A percentile compares a stretch with the other conserved stretches of the same genome.
phyloP scores from a whole-genome alignment of 495 filamentous ascomycete genomes.

The Collariella sp. region DNA sequence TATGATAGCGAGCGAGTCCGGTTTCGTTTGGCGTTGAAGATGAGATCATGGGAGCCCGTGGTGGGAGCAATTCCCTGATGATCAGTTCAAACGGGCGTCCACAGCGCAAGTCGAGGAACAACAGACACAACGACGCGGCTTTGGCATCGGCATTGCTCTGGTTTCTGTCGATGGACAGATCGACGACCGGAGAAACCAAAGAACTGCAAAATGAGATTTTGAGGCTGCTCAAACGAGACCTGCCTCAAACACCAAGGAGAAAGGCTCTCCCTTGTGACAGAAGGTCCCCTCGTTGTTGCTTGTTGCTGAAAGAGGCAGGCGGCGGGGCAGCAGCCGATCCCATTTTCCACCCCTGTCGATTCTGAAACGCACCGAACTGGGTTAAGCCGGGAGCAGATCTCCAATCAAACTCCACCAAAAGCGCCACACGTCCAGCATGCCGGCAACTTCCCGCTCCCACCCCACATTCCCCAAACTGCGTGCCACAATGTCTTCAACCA shows the following conservation, averaged over 20 bases:
- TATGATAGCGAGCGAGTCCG: not conserved
- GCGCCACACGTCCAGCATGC: conserved; percentile 1
- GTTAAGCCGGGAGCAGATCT: not conserved
- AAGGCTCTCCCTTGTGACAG: no score
- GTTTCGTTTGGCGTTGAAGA: not conserved
- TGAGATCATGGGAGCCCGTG: not conserved
- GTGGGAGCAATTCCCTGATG: no score
- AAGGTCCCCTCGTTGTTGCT: not conserved
- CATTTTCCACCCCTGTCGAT: conserved; percentile 16
- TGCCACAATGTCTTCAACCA: no score
- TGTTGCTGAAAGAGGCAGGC: not conserved
- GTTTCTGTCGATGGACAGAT: not conserved
- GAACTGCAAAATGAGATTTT: not conserved
- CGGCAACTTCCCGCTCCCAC: conserved; percentile 5
- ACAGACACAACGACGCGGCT: not conserved
- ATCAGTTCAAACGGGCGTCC: no score
- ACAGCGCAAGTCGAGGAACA: no score
- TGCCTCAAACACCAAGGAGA: not conserved
- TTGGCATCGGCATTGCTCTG: not conserved
- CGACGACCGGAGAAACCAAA: not conserved
- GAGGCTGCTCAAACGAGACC: not conserved
- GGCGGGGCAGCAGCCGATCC: conserved; percentile 13
- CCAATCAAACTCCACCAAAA: conserved; percentile 4
- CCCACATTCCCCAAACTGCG: not conserved
- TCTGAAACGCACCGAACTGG: conserved; percentile 19